These are phyloP conservation scores for Exophiala viscosa DNA, from an alignment of 2,329 filamentous ascomycete species.

Conservation along the genomic window DNA sequence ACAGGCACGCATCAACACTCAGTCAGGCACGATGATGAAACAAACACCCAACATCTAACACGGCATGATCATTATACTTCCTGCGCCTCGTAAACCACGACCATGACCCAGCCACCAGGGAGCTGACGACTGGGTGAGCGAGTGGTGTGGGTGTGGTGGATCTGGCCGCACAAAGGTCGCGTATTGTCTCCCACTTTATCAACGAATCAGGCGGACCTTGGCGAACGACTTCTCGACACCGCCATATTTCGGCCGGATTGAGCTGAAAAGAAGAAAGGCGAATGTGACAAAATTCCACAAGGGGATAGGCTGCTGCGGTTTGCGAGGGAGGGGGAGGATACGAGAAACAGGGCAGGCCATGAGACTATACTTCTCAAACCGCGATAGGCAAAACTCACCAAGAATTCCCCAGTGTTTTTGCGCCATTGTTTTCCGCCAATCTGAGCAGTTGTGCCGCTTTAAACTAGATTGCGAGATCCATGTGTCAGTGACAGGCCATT, in stretches of 20 bases:
- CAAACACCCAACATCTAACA: neutral
- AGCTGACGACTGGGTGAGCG: neutral
- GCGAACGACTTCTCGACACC: conserved; percentile 12
- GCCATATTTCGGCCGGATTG: conserved; percentile 19
- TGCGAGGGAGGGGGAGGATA: conserved; percentile 9
- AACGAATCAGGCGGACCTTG: conserved; percentile 23
- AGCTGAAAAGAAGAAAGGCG: conserved; percentile 7
- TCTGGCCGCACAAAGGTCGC: conserved; percentile 24
- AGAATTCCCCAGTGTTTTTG: conserved; percentile 87
- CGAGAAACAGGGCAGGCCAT: conserved; percentile 1
- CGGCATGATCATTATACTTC: neutral
- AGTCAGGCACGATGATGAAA: conserved; percentile 8
- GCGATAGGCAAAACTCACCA: conserved; percentile 63
- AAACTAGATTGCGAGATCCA: conserved; percentile 52
- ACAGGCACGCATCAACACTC: conserved; percentile 11
- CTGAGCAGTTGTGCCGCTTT: conserved; percentile 86
- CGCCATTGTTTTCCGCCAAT: conserved; percentile 80
- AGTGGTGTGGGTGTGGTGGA: neutral
- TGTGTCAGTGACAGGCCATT: conserved; percentile 41
- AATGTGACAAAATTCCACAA: conserved; percentile 2
- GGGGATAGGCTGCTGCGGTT: neutral
- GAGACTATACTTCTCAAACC: conserved; percentile 5
- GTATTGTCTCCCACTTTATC: conserved; percentile 16
- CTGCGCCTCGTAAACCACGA: neutral
- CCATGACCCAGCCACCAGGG: conserved; percentile 15